Evolutionary conservation across 2,329 filamentous ascomycete species (phyloP).

Genomic region (Onygenales sp.): DNA sequence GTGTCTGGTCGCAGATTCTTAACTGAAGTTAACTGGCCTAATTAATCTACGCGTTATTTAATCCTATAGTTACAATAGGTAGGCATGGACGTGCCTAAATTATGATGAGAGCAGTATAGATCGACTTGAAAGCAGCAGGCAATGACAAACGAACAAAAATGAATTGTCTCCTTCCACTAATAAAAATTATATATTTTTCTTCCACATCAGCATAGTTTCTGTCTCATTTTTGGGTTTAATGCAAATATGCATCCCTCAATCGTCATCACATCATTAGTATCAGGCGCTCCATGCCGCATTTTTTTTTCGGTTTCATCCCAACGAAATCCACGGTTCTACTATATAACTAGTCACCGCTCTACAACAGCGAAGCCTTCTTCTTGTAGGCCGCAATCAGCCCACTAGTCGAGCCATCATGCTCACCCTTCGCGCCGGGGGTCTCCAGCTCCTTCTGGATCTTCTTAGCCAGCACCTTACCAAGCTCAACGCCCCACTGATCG

Average conservation of each 20-base stretch:
- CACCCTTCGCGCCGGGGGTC: conserved; percentile 56
- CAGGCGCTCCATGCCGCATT: not conserved
- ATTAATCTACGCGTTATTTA: no score
- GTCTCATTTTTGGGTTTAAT: no score
- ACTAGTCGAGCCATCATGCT: conserved; percentile 80
- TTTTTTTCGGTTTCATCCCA: not conserved
- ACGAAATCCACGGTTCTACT: not conserved
- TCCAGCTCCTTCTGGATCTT: conserved; percentile 83
- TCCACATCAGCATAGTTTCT: no score
- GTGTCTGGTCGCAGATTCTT: no score
- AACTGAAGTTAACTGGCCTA: no score
- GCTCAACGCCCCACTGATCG: conserved; percentile 98
- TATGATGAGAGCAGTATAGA: not conserved
- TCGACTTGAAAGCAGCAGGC: not conserved
- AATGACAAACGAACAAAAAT: no score
- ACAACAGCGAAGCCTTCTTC: conserved; percentile 47
- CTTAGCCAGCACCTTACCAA: conserved; percentile 93
- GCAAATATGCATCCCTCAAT: no score
- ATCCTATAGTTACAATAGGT: no score
- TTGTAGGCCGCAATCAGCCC: conserved; percentile 90
- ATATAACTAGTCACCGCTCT: not conserved
- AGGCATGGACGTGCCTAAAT: no score
- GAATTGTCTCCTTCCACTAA: no score
- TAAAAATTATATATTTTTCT: no score
- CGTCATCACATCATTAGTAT: no score